Evolutionary conservation across 306 rosid species (phyloP), one percentile per base, ranked within the genome.

Genomic region (Cucurbita maxima): DNA sequence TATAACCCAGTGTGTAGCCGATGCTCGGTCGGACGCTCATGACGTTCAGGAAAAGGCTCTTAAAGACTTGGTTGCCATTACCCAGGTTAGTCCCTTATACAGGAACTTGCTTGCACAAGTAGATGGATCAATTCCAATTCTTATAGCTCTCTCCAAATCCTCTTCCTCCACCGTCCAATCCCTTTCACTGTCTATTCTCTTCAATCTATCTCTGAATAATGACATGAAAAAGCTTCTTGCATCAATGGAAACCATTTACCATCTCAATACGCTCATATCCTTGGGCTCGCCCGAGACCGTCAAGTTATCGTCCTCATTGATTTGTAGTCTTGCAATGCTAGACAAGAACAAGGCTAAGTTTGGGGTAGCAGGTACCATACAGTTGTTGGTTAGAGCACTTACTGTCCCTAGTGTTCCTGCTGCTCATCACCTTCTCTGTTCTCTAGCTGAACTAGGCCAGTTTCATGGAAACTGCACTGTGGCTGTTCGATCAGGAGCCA

Each of bases 291-390:
- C 70, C 0, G 89, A 88, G 50, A 76, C 89, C 8, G 80, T 79
- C 72, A 84, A 80, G 74, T 53, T 87, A 9, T 83, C 90, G 52
- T 83, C 93, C 57, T 88, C 90, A 0, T 47, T 93, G 77, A 71
- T 90, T 14, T 93, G 90, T 62, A 90, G 96, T 38, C 51, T 93
- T 67, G 98, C 96, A 30, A 84, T 93, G 96, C 84, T 78, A 18
- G 92, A 93, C 72, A 93, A 84, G 76, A 93, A 93, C 81, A 88
- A 90, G 78, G 96, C 98, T 81, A 90, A 88, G 66, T 87, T 90
- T 45, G 96, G 96, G 0, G 93, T 90, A 1, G 89, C 96, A 8
- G 91, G 93, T 5, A 93, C 96, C 0, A 76, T 90, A 40, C 89
- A 82, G 41, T 53, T 87, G 50, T 80, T 88, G n/a, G 85, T 88